phyloP scores from a whole-genome alignment of 2,329 filamentous ascomycete species.

The Aureobasidium uvarum region DNA sequence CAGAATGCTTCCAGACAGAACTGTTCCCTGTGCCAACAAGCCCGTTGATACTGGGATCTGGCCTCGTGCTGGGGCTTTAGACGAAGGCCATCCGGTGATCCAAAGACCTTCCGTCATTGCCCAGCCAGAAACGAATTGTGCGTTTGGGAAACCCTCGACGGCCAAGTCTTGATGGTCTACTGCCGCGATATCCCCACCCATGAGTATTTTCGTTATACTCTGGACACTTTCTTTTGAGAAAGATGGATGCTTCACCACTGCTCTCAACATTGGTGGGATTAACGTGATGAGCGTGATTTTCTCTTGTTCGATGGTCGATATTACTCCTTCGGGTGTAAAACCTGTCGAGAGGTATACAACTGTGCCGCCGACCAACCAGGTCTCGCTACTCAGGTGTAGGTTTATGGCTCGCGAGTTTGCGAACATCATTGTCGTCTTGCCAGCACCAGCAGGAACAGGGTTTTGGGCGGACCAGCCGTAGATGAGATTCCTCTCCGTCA shows the following conservation, averaged over 20 bases:
- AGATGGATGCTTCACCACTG: neutral
- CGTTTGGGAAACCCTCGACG: neutral
- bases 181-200: neutral
- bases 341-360: neutral
- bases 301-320: neutral
- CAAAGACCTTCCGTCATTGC: conserved; percentile 14
- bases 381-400: neutral
- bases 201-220: neutral
- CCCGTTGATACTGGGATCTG: neutral
- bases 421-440: neutral
- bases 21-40: neutral
- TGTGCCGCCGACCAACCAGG: neutral
- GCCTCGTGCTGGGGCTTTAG: neutral
- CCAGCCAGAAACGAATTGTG: neutral
- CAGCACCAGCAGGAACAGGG: too few species aligned
- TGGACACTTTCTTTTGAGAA: neutral
- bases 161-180: neutral
- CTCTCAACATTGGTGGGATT: neutral
- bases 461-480: neutral
- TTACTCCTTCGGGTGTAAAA: neutral
- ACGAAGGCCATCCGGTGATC: neutral
- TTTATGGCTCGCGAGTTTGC: conserved; percentile 17
- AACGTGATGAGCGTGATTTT: neutral
- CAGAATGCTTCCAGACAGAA: neutral
- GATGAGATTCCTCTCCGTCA: neutral